These are phyloP conservation scores for Mucor circinelloides DNA, from an alignment of 371 early-diverging fungal genomes.

Conservation along the genomic window DNA sequence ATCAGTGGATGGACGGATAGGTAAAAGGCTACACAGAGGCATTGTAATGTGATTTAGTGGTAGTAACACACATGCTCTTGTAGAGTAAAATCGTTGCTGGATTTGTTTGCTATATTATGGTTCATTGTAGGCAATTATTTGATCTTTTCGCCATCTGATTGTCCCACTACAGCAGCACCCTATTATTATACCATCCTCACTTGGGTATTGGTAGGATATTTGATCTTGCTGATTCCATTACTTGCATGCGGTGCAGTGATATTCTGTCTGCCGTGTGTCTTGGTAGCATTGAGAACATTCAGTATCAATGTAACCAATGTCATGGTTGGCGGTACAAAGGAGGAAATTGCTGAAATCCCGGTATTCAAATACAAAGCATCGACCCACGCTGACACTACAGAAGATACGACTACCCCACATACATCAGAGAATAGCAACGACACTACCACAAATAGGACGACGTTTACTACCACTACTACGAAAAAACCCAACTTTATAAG, in stretches of 20 bases:
- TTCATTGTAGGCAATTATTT: conserved; percentile 76
- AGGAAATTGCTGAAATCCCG: conserved; percentile 58
- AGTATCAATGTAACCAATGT: conserved; percentile 53
- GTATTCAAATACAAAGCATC: conserved; percentile 31
- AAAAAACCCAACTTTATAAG: conserved; percentile 5
- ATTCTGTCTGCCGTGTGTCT: conserved; percentile 64
- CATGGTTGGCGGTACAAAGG: conserved; percentile 58
- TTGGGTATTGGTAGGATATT: conserved; percentile 68
- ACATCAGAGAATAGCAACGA: background rate
- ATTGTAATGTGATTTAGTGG: background rate
- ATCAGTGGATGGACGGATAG: conserved; percentile 35
- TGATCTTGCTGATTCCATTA: conserved; percentile 63
- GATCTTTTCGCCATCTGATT: conserved; percentile 53
- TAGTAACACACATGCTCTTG: background rate
- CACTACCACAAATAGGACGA: background rate
- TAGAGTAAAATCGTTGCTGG: conserved; percentile 55
- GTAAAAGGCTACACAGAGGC: conserved; percentile 2
- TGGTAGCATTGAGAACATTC: conserved; percentile 56
- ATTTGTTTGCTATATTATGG: conserved; percentile 63
- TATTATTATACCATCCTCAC: conserved; percentile 62
- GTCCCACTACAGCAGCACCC: conserved; percentile 46
- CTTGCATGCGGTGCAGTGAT: conserved; percentile 62
- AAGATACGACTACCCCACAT: background rate
- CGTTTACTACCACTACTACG: background rate
- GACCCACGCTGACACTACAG: background rate